Evolutionary conservation across 129 eudicot genomes (phyloP), one percentile per base, ranked within the genome.

Genomic region (Rutidosis leptorrhynchoides): DNA sequence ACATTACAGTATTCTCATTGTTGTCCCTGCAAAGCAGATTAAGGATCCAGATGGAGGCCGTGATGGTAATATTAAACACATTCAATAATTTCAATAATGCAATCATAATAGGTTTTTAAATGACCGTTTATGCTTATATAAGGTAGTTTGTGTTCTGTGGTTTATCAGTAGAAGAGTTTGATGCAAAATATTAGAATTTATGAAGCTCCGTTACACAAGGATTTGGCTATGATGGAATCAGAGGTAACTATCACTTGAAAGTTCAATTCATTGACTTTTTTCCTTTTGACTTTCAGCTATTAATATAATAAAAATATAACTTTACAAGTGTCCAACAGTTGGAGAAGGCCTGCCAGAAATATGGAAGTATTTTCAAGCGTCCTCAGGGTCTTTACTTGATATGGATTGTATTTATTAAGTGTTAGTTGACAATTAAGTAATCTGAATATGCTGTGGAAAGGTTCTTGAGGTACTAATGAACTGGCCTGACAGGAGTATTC

Each of bases 301-400:
- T 55, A 22, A 49, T 57, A 32, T 63, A 43, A 26, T 5, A n/a
- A n/a, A n/a, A n/a, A n/a, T n/a, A n/a, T n/a, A n/a, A n/a, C n/a
- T n/a, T n/a, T n/a, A n/a, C 69, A 66, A 27, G 19, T 7, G 45
- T 49, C 97, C 97, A 23, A 86, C 87, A n/a, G 97, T 90, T 52
- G 97, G 97, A 19, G 97, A n/a, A 90, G 78, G 97, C 97, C 67
- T 90, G 97, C 85, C 97, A 90, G 60, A 90, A 90, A 75, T 90
- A 87, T 62, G 97, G 97, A 65, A 82, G 95, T 69, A 87, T 90
- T 58, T 90, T 90, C 72, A 84, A 67, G 72, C 90, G 87, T 22
- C 85, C 97, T 74, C 97, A 90, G 91, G 97, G 97, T 78, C 82
- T 73, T 48, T 48, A 40, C 46, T 43, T 65, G n/a, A 40, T 52